These are phyloP conservation scores for Plasmodium billcollinsi DNA, from an alignment of 169 alveolate species.

Conservation along the genomic window DNA sequence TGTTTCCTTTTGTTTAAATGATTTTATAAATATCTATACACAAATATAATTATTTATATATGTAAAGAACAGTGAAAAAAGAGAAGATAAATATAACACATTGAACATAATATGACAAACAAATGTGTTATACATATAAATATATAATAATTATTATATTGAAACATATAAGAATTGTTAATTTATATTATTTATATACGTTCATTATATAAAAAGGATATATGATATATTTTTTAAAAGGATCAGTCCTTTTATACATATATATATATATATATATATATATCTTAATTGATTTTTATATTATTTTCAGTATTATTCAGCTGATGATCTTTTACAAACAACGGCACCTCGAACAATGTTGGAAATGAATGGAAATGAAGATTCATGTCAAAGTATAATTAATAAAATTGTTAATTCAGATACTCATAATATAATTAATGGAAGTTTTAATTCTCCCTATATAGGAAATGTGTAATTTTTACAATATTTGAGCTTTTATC, in stretches of 20 bases:
- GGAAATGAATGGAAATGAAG: slow-evolving; percentile 75
- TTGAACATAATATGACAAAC: too few species aligned
- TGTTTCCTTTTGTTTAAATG: not conserved
- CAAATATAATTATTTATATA: slow-evolving; percentile 63
- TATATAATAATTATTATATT: too few species aligned
- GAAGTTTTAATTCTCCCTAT: slow-evolving; percentile 67
- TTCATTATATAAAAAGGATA: too few species aligned
- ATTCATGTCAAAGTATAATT: slow-evolving; percentile 57
- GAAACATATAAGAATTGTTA: too few species aligned
- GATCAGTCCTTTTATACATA: not conserved
- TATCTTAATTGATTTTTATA: not conserved
- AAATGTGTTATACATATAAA: too few species aligned
- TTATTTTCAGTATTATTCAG: slow-evolving; percentile 55
- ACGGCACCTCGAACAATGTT: slow-evolving; percentile 78
- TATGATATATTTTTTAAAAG: too few species aligned
- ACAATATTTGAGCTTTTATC: not conserved
- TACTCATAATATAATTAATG: slow-evolving; percentile 58
- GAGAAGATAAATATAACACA: too few species aligned
- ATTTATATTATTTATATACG: too few species aligned
- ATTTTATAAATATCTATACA: slow-evolving; percentile 23
- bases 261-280: slow-evolving; percentile 1
- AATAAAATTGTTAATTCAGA: slow-evolving; percentile 74
- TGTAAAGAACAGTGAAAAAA: not conserved
- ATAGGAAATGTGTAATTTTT: slow-evolving; percentile 51
- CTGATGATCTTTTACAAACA: slow-evolving; percentile 74